phyloP scores from a whole-genome alignment of 768 basidiomycete genomes.

The Kwoniella newhampshirensis region DNA sequence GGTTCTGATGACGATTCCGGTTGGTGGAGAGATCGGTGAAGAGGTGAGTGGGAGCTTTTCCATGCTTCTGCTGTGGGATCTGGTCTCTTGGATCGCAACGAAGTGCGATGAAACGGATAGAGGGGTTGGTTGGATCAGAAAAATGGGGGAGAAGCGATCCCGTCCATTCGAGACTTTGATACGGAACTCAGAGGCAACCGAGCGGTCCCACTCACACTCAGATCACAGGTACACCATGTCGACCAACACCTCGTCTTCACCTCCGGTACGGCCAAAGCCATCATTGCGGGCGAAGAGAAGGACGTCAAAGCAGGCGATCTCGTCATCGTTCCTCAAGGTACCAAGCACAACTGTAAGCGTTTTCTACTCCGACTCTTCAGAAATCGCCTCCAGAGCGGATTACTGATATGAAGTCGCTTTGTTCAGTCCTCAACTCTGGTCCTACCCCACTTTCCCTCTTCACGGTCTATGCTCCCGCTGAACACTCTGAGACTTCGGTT shows the following conservation, averaged over 20 bases:
- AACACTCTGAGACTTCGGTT: constrained; percentile 52
- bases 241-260: constrained; percentile 55
- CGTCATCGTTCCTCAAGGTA: constrained; percentile 55
- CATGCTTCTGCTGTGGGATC: too few species aligned
- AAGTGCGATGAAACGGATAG: too few species aligned
- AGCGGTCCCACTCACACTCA: too few species aligned
- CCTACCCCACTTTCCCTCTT: constrained; percentile 53
- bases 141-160: too few species aligned
- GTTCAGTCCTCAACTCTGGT: constrained; percentile 51
- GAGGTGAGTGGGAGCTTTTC: constrained; percentile 41
- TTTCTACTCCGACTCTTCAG: too few species aligned
- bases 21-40: constrained; percentile 55
- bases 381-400: too few species aligned
- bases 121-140: too few species aligned
- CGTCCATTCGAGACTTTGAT: too few species aligned
- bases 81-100: too few species aligned
- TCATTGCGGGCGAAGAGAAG: constrained; percentile 55
- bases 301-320: constrained; percentile 54
- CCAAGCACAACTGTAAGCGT: constrained; percentile 52
- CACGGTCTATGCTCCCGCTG: constrained; percentile 53
- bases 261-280: constrained; percentile 52
- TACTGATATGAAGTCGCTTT: too few species aligned
- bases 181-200: too few species aligned
- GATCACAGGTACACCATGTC: constrained; percentile 50
- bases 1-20: constrained; percentile 55